phyloP scores from a whole-genome alignment of 768 basidiomycete genomes.

The Pulveroboletus frians region DNA sequence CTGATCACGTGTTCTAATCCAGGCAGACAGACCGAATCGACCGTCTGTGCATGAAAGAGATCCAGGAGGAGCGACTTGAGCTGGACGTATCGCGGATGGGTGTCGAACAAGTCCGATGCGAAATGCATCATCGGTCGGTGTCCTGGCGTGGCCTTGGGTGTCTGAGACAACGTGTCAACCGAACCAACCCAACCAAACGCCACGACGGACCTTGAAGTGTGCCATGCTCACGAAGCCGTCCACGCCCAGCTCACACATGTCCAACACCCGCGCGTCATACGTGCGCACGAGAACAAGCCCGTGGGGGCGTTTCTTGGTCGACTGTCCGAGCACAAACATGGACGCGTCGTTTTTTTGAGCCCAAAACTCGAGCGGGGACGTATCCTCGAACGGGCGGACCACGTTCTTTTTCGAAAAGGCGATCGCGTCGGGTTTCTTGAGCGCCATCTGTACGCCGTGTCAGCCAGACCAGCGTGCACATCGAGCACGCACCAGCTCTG shows the following conservation, averaged over 20 bases:
- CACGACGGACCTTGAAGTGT: conserved; percentile 71
- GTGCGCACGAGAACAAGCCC: conserved; percentile 80
- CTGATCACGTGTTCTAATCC: conserved; percentile 88
- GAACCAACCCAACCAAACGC: too few species aligned
- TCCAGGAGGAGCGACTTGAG: conserved; percentile 88
- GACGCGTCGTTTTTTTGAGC: conserved; percentile 89
- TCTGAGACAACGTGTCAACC: too few species aligned
- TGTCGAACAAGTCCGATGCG: conserved; percentile 90
- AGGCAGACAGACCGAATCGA: conserved; percentile 77
- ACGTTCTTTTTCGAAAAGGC: conserved; percentile 92
- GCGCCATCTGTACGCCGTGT: conserved; percentile 60
- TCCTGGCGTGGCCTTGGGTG: conserved; percentile 82
- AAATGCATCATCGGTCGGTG: conserved; percentile 94
- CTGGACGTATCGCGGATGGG: conserved; percentile 87
- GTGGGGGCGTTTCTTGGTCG: conserved; percentile 91
- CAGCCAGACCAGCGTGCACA: too few species aligned
- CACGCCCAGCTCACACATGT: conserved; percentile 94
- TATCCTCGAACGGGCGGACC: conserved; percentile 86
- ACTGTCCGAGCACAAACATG: conserved; percentile 85
- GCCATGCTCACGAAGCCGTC: conserved; percentile 75
- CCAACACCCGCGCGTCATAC: conserved; percentile 80
- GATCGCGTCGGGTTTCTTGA: conserved; percentile 88
- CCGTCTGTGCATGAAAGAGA: conserved; percentile 84
- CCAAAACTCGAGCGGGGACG: conserved; percentile 86
- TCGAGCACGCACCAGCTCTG: conserved; percentile 82